Conservation (phyloP, 2,329 filamentous ascomycete genomes). For the Venturia effusa region DNA sequence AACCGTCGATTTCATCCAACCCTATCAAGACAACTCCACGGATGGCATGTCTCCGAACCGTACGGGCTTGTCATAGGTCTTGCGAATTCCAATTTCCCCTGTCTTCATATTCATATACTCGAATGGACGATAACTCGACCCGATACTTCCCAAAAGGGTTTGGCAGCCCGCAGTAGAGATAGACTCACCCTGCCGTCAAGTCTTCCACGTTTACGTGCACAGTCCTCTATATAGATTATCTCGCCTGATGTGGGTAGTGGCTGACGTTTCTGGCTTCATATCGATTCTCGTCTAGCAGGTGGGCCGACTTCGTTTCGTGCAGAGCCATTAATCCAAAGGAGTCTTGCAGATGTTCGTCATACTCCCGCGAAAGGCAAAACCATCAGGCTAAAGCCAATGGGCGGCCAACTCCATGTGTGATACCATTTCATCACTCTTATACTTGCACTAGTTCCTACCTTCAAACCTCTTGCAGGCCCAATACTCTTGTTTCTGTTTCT, state of each 20-base stretch:
- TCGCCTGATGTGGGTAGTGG: neutral
- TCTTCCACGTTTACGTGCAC: neutral
- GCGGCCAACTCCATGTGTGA: neutral
- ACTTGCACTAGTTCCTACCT: neutral
- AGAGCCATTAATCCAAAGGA: neutral
- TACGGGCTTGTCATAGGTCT: neutral
- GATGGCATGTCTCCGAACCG: neutral
- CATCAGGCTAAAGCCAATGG: neutral
- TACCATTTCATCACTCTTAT: neutral
- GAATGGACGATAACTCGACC: neutral
- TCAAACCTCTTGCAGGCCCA: neutral
- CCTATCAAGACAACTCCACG: neutral
- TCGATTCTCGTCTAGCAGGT: slow-evolving; percentile 1
- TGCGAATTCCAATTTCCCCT: neutral
- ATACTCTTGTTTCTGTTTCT: neutral
- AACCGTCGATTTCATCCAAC: neutral
- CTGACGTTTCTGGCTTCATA: neutral
- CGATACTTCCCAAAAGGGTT: neutral
- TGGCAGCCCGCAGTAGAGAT: neutral
- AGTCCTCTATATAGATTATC: neutral
- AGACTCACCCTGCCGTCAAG: neutral
- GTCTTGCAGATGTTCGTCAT: neutral
- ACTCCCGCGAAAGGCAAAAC: neutral
- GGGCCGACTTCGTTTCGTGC: neutral
- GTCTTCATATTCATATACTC: neutral